Percentiles rank a stretch among this genome's conserved stretches.
Evolutionary conservation across 2,329 filamentous ascomycete genomes (phyloP).

Genomic region (Claviceps paspali): DNA sequence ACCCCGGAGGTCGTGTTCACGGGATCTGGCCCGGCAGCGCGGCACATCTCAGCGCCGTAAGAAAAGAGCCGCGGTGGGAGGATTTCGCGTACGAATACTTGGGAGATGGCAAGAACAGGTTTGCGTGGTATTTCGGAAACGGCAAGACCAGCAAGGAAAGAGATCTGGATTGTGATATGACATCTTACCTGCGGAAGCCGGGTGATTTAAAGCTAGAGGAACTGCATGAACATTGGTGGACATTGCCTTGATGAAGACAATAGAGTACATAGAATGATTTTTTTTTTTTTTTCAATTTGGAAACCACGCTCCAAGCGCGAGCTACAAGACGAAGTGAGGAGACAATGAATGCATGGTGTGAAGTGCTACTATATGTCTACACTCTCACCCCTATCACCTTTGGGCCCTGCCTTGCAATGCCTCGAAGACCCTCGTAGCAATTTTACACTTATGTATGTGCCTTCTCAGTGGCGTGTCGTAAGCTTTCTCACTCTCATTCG

Average conservation of each 20-base stretch:
- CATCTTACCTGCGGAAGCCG: slow-evolving; percentile 43
- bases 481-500: too few relatives aligned
- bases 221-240: slow-evolving; percentile 55
- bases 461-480: too few relatives aligned
- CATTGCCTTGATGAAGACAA: not conserved
- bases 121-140: slow-evolving; percentile 51
- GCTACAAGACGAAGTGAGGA: too few relatives aligned
- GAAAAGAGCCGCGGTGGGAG: slow-evolving; percentile 39
- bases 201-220: slow-evolving; percentile 43
- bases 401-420: too few relatives aligned
- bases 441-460: too few relatives aligned
- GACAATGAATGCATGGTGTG: too few relatives aligned
- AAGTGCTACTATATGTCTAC: too few relatives aligned
- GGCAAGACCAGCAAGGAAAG: slow-evolving; percentile 47
- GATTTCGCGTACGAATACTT: slow-evolving; percentile 37
- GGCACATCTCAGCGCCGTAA: slow-evolving; percentile 42
- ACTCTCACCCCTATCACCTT: too few relatives aligned
- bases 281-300: too few relatives aligned
- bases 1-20: slow-evolving; percentile 46
- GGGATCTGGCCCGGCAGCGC: slow-evolving; percentile 58
- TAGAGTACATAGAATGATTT: too few relatives aligned
- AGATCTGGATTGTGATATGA: slow-evolving; percentile 41
- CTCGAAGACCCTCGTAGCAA: too few relatives aligned
- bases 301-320: too few relatives aligned
- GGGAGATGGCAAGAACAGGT: slow-evolving; percentile 29